Evolutionary conservation across 805 yeast species (phyloP), one percentile per base, ranked within the genome.

Genomic region (Gaillardinia entomophila): DNA sequence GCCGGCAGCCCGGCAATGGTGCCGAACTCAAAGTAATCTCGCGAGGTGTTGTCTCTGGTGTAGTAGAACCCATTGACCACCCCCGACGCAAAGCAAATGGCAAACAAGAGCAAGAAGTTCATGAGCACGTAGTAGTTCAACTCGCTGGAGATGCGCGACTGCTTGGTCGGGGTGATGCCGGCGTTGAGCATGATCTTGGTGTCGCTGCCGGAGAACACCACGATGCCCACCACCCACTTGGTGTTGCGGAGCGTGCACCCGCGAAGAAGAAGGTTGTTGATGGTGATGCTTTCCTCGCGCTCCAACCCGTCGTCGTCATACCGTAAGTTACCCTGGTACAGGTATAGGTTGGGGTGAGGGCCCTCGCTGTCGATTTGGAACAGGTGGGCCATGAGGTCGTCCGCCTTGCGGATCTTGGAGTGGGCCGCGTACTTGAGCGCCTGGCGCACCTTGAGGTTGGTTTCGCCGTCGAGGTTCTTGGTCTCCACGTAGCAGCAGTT

Each of bases 331-430:
- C 92, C 94, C 52, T 82, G 84, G 48, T 82, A 84, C 26, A 79
- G 70, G 54, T 84, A 84, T 42, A 84, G 62, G 50, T 82, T 82
- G 1, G 88, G 73, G 54, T 83, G 87, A 12, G 94, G 94, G 6
- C 88, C 90, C 59, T 84, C 92, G 62, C 83, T 74, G 43, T 83
- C 86, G n/a, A 83, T 59, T 73, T 81, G 74, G 44, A 82, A 82
- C 41, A 67, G 68, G 32, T 75, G 60, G 20, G 42, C 31, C 25
- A 51, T 43, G 27, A 64, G 46, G 37, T 65, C 68, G 35, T 61
- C 65, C 5, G 70, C 70, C 25, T 49, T 47, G 12, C 34, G 36
- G 8, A 66, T 48, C 32, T 66, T 72, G 38, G 68, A 60, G 22
- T 60, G 65, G 12, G 73, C 60, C 24, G 81, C 71, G 46, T 77